Evolutionary conservation across 306 rosid genomes (phyloP).

Genomic region (Cucurbita argyrosperma): DNA sequence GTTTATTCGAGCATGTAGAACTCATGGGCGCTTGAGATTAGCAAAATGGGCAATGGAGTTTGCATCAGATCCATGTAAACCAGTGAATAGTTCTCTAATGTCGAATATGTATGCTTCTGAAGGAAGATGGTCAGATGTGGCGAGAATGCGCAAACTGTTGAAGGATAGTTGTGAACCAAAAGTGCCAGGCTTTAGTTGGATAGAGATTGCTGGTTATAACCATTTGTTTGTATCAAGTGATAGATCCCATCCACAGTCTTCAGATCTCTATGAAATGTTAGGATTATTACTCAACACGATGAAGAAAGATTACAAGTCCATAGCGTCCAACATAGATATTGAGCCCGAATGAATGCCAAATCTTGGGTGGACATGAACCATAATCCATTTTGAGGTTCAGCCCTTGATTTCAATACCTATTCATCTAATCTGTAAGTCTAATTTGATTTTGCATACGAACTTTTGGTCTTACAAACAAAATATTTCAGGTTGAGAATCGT

Average conservation of each 20-base stretch:
- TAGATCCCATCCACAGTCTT: conserved; percentile 28
- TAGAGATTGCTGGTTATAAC: conserved; percentile 35
- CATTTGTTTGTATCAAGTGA: conserved; percentile 42
- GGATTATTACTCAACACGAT: conserved; percentile 24
- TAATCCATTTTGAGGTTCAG: background rate
- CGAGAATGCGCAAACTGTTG: conserved; percentile 34
- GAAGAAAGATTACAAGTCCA: conserved; percentile 14
- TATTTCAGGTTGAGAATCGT: too few relatives aligned
- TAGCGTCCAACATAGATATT: background rate
- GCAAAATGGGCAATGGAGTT: conserved; percentile 52
- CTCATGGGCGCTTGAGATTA: conserved; percentile 33
- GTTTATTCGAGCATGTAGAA: conserved; percentile 58
- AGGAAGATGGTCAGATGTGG: conserved; percentile 51
- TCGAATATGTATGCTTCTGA: conserved; percentile 48
- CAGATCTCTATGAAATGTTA: conserved; percentile 24
- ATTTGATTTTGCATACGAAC: background rate
- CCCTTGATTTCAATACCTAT: background rate
- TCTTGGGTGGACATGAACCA: background rate
- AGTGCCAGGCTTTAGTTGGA: conserved; percentile 58
- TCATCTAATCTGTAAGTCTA: background rate
- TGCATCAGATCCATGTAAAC: conserved; percentile 32
- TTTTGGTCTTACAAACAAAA: too few relatives aligned
- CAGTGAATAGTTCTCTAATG: conserved; percentile 46
- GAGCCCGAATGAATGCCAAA: background rate
- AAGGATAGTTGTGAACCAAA: conserved; percentile 21